Percentiles rank a stretch among this genome's conserved stretches.
Evolutionary conservation across 2,329 filamentous ascomycete species (phyloP).

Genomic region (Ophiocordyceps unilateralis): DNA sequence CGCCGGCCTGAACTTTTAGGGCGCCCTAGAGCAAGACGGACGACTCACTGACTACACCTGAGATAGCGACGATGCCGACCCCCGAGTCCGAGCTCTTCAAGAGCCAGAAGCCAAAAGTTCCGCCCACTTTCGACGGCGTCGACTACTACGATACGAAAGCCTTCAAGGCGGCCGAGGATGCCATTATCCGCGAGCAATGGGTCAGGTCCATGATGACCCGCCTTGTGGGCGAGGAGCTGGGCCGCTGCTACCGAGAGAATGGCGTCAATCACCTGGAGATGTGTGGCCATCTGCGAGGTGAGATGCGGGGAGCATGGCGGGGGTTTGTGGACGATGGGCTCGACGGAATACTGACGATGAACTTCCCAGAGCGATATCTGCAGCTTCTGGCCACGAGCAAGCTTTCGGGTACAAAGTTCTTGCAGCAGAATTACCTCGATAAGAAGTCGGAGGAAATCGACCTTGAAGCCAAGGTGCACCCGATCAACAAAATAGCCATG

Average conservation of each 20-base stretch:
- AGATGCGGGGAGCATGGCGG: background rate
- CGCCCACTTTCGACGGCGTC: slow-evolving; percentile 72
- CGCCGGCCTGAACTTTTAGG: background rate
- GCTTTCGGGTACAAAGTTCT: slow-evolving; percentile 62
- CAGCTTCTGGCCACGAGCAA: slow-evolving; percentile 60
- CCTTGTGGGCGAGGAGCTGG: slow-evolving; percentile 64
- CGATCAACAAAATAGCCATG: slow-evolving; percentile 21
- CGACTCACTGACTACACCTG: background rate
- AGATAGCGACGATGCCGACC: slow-evolving; percentile 46
- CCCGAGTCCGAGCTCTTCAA: slow-evolving; percentile 70
- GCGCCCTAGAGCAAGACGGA: slow-evolving; percentile 3
- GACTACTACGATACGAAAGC: slow-evolving; percentile 70
- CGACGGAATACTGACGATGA: slow-evolving; percentile 3
- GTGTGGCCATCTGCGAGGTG: slow-evolving; percentile 66
- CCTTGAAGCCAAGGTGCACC: slow-evolving; percentile 20
- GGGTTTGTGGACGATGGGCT: background rate
- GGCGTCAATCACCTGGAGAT: slow-evolving; percentile 82
- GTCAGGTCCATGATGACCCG: slow-evolving; percentile 79
- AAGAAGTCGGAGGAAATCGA: slow-evolving; percentile 28
- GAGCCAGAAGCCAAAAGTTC: slow-evolving; percentile 67
- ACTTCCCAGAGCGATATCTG: slow-evolving; percentile 52
- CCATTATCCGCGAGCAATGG: slow-evolving; percentile 75
- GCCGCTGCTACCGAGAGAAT: slow-evolving; percentile 72
- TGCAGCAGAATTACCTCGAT: slow-evolving; percentile 59
- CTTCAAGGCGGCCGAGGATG: slow-evolving; percentile 69